Percentiles rank a stretch among this genome's conserved stretches.
Evolutionary conservation across 2,329 filamentous ascomycete genomes (phyloP).

Genomic region (Leptographium procerum): DNA sequence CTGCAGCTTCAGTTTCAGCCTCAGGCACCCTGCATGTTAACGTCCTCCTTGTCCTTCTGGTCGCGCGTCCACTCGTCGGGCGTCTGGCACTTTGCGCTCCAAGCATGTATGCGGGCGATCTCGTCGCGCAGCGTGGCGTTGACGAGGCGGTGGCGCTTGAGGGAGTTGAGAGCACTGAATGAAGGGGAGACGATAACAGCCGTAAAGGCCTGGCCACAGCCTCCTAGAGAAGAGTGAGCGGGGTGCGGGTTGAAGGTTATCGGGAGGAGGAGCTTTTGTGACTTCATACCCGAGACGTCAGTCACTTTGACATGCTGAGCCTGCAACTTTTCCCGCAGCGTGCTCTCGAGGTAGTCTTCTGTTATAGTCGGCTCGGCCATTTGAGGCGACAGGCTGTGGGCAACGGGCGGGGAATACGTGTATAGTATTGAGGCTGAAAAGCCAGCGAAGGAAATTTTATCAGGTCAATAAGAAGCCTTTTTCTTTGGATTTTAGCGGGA

Average conservation of each 20-base stretch:
- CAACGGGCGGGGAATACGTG: too few relatives aligned
- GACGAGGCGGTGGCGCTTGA: slow-evolving; percentile 78
- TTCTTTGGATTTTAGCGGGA: too few relatives aligned
- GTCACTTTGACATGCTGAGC: slow-evolving; percentile 77
- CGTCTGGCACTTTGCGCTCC: slow-evolving; percentile 89
- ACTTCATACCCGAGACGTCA: slow-evolving; percentile 72
- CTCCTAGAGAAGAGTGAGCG: slow-evolving; percentile 27
- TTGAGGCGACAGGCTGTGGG: neutral
- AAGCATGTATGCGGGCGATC: slow-evolving; percentile 85
- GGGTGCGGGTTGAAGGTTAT: too few relatives aligned
- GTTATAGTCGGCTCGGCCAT: slow-evolving; percentile 56
- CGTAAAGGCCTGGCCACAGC: slow-evolving; percentile 51
- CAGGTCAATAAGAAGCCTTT: too few relatives aligned
- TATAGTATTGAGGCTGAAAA: too few relatives aligned
- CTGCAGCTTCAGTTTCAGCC: slow-evolving; percentile 20
- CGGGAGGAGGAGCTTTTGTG: neutral
- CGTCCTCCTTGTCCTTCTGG: slow-evolving; percentile 28
- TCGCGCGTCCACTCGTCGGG: slow-evolving; percentile 78
- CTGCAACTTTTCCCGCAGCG: slow-evolving; percentile 57
- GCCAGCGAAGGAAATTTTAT: too few relatives aligned
- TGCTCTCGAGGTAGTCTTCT: slow-evolving; percentile 56
- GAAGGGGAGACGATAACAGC: slow-evolving; percentile 50
- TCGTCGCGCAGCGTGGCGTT: slow-evolving; percentile 75
- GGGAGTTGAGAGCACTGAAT: slow-evolving; percentile 61
- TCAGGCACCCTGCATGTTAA: slow-evolving; percentile 35